A percentile compares a stretch with the other conserved stretches of the same genome.
Evolutionary conservation across 2,329 filamentous ascomycete species (phyloP).

Genomic region (Rhinocladiella mackenziei): DNA sequence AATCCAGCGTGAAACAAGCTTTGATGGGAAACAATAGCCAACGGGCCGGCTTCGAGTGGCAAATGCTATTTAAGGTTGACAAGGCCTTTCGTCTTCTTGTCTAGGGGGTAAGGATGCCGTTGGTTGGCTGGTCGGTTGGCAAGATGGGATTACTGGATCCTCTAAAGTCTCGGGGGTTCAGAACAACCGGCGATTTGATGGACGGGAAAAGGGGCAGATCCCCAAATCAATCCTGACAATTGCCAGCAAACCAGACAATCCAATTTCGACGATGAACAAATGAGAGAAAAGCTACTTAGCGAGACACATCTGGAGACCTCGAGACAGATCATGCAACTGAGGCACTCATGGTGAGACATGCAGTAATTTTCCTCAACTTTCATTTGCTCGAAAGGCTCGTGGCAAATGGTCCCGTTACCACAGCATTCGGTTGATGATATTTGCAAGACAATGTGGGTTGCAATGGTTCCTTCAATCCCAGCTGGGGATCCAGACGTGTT

Average conservation of each 20-base stretch:
- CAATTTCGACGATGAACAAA: conserved; percentile 17
- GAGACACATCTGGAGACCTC: conserved; percentile 16
- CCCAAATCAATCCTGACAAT: conserved; percentile 7
- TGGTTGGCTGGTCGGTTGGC: conserved; percentile 5
- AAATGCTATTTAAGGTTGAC: conserved; percentile 23
- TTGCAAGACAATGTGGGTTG: conserved; percentile 2
- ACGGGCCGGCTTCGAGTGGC: conserved; percentile 14
- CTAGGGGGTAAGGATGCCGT: conserved; percentile 1
- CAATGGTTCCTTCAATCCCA: background rate
- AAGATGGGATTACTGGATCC: too few relatives aligned
- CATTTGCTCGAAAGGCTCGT: conserved; percentile 17
- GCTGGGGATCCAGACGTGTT: background rate
- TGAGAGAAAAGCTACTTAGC: conserved; percentile 6
- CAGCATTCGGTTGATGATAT: background rate
- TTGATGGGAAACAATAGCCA: conserved; percentile 17
- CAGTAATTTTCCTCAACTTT: conserved; percentile 13
- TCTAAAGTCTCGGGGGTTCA: too few relatives aligned
- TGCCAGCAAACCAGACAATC: conserved; percentile 9
- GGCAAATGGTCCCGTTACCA: conserved; percentile 15
- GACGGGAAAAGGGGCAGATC: conserved; percentile 9
- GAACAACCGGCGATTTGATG: conserved; percentile 1
- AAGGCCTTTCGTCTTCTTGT: background rate
- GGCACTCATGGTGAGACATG: conserved; percentile 26
- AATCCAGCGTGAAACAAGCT: conserved; percentile 9
- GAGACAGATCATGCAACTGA: conserved; percentile 21